Base-by-base conservation (phyloP, 495 filamentous ascomycete genomes). In the Daldinia loculata region DNA sequence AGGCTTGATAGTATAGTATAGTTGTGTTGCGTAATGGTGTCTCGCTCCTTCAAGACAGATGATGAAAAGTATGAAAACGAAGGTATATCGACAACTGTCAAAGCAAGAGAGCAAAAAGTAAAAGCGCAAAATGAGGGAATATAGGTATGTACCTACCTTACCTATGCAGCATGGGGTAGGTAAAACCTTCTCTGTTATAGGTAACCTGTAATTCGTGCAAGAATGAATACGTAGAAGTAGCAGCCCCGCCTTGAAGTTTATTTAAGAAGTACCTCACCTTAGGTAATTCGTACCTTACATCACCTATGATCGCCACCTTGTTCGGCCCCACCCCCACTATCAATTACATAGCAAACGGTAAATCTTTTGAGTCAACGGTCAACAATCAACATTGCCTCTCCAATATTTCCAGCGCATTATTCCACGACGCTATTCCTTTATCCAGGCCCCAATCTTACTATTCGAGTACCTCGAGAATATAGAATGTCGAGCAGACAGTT, bases 401-500 rank as follows among this genome's bases (percentile, higher is more conserved):
- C 4, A 48, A 24, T 12, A 48, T 48, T 48, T 12, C 43, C 43
- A 11, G 43, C 43, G 43, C 43, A 24, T 24, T 53, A 29, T 29
- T 26, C 22, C 9, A 19, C 48, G 24, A 19, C 22, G 9, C 19
- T 6, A 3, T 26, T 26, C 4, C 14, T n/a, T 27, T 7, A n/a
- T 27, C 26, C 6, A 6, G 9, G 15, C 9, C 7, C n/a, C 1
- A 48, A 22, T 7, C 6, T 19, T 22, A 11, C 41, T n/a, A 7
- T 12, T 22, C 5, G 11, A 14, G 12, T 24, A 52, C 12, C 22
- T 17, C 19, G 17, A 29, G n/a, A 11, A 32, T 11, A 22, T 27
- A 82, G 65, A 53, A 97, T 97, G 93, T 94, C 93, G 39, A 92
- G 89, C 30, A 87, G 93, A 66, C 92, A 93, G 34, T 78, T 95